phyloP scores from a whole-genome alignment of 495 filamentous ascomycete genomes.

The Tetracladium setigerum region DNA sequence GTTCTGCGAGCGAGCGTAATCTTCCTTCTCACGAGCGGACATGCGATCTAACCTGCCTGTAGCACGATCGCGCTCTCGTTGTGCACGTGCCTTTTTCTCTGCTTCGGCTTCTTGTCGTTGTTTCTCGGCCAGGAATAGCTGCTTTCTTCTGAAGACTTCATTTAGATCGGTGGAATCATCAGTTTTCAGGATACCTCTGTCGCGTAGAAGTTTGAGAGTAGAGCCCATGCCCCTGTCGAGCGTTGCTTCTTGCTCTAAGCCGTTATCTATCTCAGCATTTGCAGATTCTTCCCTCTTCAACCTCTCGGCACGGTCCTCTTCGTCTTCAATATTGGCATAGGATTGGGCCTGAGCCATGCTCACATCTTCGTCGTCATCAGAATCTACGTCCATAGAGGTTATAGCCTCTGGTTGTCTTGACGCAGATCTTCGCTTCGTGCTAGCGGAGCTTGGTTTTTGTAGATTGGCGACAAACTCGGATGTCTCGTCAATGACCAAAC shows the following conservation, averaged over 20 bases:
- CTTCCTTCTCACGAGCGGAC: constrained; percentile 85
- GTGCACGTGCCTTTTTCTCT: constrained; percentile 68
- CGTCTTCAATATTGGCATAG: constrained; percentile 49
- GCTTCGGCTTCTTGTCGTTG: constrained; percentile 60
- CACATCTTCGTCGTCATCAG: constrained; percentile 40
- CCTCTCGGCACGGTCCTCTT: constrained; percentile 41
- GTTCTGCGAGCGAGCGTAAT: constrained; percentile 80
- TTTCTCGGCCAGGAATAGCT: constrained; percentile 79
- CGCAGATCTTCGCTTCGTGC: constrained; percentile 36
- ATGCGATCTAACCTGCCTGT: constrained; percentile 78
- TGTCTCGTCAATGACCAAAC: constrained; percentile 88
- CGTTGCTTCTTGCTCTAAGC: constrained; percentile 77
- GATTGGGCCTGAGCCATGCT: constrained; percentile 59
- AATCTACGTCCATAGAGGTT: constrained; percentile 43
- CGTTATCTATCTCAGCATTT: constrained; percentile 52
- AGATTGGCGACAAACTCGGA: constrained; percentile 89
- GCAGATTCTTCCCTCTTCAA: constrained; percentile 43
- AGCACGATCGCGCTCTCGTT: constrained; percentile 80
- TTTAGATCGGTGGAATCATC: constrained; percentile 55
- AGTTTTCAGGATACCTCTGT: constrained; percentile 70
- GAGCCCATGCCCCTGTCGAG: constrained; percentile 72
- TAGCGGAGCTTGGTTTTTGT: constrained; percentile 55
- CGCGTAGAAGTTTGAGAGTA: constrained; percentile 70
- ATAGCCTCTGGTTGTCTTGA: constrained; percentile 25
- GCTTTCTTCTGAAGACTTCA: constrained; percentile 62